These are phyloP conservation scores for Lignosus rhinocerotis DNA, from an alignment of 1,284 basidiomycete species.

Conservation along the genomic window DNA sequence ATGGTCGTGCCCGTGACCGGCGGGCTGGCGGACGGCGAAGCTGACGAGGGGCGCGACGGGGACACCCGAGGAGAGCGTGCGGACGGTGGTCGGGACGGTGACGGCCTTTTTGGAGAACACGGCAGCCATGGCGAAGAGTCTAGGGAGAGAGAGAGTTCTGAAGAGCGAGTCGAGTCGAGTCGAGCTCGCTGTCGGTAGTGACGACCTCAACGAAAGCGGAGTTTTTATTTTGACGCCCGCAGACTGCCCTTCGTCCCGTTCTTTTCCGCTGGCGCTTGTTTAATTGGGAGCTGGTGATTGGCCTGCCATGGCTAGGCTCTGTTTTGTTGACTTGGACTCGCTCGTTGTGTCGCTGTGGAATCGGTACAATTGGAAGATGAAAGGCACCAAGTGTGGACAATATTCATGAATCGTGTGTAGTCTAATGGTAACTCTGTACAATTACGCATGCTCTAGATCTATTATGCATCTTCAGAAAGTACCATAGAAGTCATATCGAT, in stretches of 20 bases:
- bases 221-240: slow-evolving; percentile 24
- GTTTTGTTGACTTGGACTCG: not conserved
- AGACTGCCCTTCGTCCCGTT: slow-evolving; percentile 15
- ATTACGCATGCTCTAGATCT: too few relatives aligned
- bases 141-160: not conserved
- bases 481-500: too few relatives aligned
- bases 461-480: too few relatives aligned
- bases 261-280: slow-evolving; percentile 23
- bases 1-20: slow-evolving; percentile 57
- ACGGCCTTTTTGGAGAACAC: slow-evolving; percentile 77
- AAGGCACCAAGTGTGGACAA: too few relatives aligned
- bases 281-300: slow-evolving; percentile 14
- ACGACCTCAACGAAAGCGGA: slow-evolving; percentile 29
- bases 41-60: slow-evolving; percentile 72
- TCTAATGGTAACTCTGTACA: too few relatives aligned
- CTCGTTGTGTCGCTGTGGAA: too few relatives aligned
- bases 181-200: slow-evolving; percentile 29
- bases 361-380: too few relatives aligned
- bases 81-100: slow-evolving; percentile 81
- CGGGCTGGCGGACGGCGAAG: slow-evolving; percentile 63
- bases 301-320: slow-evolving; percentile 6
- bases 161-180: not conserved
- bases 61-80: slow-evolving; percentile 72
- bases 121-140: slow-evolving; percentile 54
- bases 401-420: too few relatives aligned